Evolutionary conservation across 1,284 basidiomycete species (phyloP).

Genomic region (Ceratobasidium sp.): DNA sequence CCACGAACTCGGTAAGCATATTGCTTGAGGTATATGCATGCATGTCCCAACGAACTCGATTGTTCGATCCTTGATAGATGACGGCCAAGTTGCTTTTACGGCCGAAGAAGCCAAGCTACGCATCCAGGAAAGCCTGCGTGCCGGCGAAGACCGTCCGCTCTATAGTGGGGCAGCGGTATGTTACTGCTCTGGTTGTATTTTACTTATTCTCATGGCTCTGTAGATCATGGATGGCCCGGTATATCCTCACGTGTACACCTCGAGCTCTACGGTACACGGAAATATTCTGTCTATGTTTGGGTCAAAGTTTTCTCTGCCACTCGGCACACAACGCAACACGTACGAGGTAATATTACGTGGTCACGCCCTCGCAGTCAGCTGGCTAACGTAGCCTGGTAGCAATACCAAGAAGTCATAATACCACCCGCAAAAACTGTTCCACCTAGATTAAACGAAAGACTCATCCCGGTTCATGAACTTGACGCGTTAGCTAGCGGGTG

Average conservation of each 20-base stretch:
- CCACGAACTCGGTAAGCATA: constrained; percentile 38
- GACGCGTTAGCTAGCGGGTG: constrained; percentile 86
- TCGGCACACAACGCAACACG: constrained; percentile 80
- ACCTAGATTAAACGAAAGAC: constrained; percentile 77
- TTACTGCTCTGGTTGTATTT: constrained; percentile 52
- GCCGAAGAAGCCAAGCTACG: constrained; percentile 70
- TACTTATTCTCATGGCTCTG: constrained; percentile 45
- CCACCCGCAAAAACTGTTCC: constrained; percentile 89
- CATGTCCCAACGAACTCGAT: not conserved
- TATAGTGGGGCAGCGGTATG: constrained; percentile 70
- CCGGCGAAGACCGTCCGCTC: constrained; percentile 76
- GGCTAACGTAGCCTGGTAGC: constrained; percentile 64
- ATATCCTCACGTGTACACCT: constrained; percentile 93
- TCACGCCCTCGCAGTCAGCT: constrained; percentile 13
- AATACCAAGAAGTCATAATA: constrained; percentile 82
- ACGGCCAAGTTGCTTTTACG: constrained; percentile 59
- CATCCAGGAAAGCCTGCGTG: constrained; percentile 73
- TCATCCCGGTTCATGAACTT: constrained; percentile 80
- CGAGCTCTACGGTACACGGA: constrained; percentile 69
- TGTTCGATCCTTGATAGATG: constrained; percentile 38
- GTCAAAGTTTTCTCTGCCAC: constrained; percentile 82
- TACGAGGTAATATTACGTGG: constrained; percentile 66
- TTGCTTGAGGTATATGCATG: constrained; percentile 8
- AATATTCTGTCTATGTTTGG: constrained; percentile 80
- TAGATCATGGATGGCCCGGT: constrained; percentile 71